phyloP scores from a whole-genome alignment of 306 rosid species.

The Trichosanthes cucumerina region DNA sequence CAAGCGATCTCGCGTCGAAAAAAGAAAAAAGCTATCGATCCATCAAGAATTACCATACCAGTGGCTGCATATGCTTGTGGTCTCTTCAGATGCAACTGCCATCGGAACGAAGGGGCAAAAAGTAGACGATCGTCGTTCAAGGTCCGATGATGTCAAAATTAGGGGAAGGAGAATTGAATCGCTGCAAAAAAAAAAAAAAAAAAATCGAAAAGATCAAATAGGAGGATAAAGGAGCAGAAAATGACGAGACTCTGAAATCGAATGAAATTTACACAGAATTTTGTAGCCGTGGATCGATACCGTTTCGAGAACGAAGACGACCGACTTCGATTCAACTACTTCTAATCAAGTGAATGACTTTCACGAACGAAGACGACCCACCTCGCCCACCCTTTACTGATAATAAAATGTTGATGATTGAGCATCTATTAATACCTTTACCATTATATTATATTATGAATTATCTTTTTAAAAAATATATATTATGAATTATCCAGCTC shows the following conservation, averaged over 20 bases:
- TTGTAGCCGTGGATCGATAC: not conserved
- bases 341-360: not conserved
- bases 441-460: no score
- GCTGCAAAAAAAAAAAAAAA: not conserved
- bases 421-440: not conserved
- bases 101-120: constrained; percentile 21
- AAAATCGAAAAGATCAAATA: not conserved
- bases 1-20: not conserved
- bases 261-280: not conserved
- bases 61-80: constrained; percentile 53
- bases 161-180: not conserved
- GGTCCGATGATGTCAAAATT: not conserved
- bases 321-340: constrained; percentile 1
- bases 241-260: not conserved
- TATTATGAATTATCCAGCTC: no score
- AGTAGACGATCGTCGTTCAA: constrained; percentile 10
- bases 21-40: not conserved
- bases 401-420: not conserved
- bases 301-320: not conserved
- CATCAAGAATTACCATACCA: constrained; percentile 36
- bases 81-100: constrained; percentile 56
- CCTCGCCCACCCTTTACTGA: not conserved
- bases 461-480: no score
- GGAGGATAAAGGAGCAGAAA: not conserved
- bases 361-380: not conserved